Base-by-base conservation (phyloP, 495 filamentous ascomycete genomes). In the Durotheca rogersii region DNA sequence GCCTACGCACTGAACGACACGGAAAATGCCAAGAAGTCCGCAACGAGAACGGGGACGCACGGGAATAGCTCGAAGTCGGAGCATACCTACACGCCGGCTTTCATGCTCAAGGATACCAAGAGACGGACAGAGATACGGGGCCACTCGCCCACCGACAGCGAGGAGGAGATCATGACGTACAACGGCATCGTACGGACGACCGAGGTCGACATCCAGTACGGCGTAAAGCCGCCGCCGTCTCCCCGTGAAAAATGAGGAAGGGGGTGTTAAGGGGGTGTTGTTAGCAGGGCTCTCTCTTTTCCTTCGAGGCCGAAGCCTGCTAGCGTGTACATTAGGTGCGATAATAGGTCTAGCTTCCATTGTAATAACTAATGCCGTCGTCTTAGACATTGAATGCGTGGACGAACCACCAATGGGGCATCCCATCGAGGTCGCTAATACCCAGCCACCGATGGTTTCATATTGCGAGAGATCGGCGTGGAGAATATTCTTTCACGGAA, bases 111-210 rank as follows among this genome's bases (percentile, higher is more conserved):
- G 54, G 58, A 40, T 25, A 62, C 54, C 55, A 59, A 48, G 61
- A 62, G 35, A 20, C 60, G 31, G 39, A 63, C 60, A n/a, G 65
- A 71, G 48, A 65, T 73, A 41, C 55, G 68, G 36, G 65, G 68
- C 42, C 64, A 65, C 29, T 67, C 59, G 1, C 70, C 68, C 9
- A 60, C 65, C 1, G 45, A 52, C 1, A 74, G 71, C 59, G 70
- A 74, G 39, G 72, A 75, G 53, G 66, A 70, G 44, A 54, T 66
- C 19, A 74, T 74, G 70, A 74, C 70, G 5, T 69, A 51, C 44
- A 67, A 73, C 33, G 70, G 69, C n/a, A 67, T 74, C 41, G 59
- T 74, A 44, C 61, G 67, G 16, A 65, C 67, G 25, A 72, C 61
- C 30, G 67, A 76, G 23, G 67, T 74, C 48, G 9, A 54, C 36